A percentile compares a stretch with the other conserved stretches of the same genome.
Conservation (phyloP, 2,329 filamentous ascomycete species). For the Albifimbria verrucaria region DNA sequence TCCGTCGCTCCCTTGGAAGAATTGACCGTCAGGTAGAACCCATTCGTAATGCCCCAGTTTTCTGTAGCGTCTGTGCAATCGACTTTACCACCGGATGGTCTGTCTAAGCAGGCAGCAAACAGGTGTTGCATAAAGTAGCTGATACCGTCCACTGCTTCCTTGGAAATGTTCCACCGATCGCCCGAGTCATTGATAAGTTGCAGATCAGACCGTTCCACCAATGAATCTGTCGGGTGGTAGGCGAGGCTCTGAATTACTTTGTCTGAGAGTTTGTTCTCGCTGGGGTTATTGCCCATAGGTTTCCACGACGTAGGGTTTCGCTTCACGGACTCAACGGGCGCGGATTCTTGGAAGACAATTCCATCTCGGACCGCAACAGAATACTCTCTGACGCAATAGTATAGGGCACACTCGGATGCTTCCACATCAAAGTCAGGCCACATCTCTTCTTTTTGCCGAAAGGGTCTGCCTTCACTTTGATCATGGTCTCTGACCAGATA, state of each 20-base stretch:
- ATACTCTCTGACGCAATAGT: slow-evolving; percentile 12
- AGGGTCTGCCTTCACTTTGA: slow-evolving; percentile 7
- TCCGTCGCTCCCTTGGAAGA: not conserved
- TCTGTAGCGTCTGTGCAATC: slow-evolving; percentile 9
- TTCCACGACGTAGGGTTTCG: slow-evolving; percentile 7
- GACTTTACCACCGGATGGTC: not conserved
- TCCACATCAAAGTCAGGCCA: slow-evolving; percentile 9
- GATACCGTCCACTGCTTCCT: slow-evolving; percentile 9
- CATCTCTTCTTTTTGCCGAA: not conserved
- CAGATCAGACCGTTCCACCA: slow-evolving; percentile 2
- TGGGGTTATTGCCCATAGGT: not conserved
- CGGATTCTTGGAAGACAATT: slow-evolving; percentile 4
- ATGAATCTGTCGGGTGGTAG: slow-evolving; percentile 7
- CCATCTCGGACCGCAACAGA: slow-evolving; percentile 1
- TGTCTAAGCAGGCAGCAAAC: slow-evolving; percentile 8
- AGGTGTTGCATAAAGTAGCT: slow-evolving; percentile 11
- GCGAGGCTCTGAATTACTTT: slow-evolving; percentile 3
- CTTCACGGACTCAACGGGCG: not conserved
- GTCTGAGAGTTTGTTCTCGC: not conserved
- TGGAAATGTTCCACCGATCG: slow-evolving; percentile 8
- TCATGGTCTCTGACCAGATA: slow-evolving; percentile 12
- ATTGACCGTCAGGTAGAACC: slow-evolving; percentile 5
- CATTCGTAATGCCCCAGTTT: slow-evolving; percentile 9
- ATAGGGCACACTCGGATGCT: slow-evolving; percentile 11
- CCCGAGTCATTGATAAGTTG: not conserved